Percentiles rank a stretch among this genome's conserved stretches.
phyloP scores from a whole-genome alignment of 306 rosid genomes.

The Albizia julibrissin region DNA sequence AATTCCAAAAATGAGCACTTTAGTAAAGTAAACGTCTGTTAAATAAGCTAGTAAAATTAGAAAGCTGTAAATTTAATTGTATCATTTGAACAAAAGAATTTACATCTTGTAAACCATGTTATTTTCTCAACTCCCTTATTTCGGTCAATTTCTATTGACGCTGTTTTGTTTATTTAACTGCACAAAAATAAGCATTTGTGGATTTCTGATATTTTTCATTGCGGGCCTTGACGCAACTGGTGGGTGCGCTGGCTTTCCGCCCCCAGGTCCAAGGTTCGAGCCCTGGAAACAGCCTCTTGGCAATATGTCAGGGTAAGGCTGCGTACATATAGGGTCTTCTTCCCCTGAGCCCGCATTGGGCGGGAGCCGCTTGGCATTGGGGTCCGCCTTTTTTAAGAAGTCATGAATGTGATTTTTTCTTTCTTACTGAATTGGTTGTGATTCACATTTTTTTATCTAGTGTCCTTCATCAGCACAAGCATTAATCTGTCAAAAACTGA shows the following conservation, averaged over 20 bases:
- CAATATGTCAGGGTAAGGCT: no score
- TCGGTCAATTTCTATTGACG: neutral
- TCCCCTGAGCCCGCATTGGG: no score
- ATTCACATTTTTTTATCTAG: neutral
- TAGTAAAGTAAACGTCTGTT: neutral
- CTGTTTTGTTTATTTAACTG: slow-evolving; percentile 2
- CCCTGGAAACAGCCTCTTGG: no score
- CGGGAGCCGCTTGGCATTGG: no score
- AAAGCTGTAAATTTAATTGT: neutral
- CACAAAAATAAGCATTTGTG: neutral
- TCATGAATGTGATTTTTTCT: slow-evolving; percentile 17
- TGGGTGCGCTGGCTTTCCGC: no score
- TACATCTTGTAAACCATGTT: neutral
- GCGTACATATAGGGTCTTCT: no score
- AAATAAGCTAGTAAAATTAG: neutral
- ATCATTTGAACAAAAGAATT: neutral
- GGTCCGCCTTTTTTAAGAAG: no score
- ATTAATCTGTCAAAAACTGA: slow-evolving; percentile 14
- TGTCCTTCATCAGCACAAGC: slow-evolving; percentile 14
- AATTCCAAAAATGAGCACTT: neutral
- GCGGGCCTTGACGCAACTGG: no score
- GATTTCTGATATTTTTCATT: slow-evolving; percentile 18
- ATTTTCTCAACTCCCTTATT: neutral
- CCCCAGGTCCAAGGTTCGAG: no score
- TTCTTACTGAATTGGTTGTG: slow-evolving; percentile 16